A percentile compares a stretch with the other conserved stretches of the same genome.
These are phyloP conservation scores for Pseudogymnoascus sp. DNA, from an alignment of 2,329 filamentous ascomycete genomes.

Conservation along the genomic window DNA sequence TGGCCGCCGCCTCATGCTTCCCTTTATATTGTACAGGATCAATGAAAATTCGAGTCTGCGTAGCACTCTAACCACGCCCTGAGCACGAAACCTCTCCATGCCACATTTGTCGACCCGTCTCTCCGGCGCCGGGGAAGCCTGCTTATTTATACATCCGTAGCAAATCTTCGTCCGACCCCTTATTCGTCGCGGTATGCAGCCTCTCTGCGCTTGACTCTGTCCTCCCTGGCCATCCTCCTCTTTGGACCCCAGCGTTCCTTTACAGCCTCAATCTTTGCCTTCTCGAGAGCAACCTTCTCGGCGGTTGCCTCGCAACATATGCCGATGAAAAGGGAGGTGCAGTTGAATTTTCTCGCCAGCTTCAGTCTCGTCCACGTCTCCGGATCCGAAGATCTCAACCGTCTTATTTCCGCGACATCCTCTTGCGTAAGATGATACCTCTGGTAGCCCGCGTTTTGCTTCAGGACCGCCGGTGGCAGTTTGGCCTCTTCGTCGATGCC, in stretches of 20 bases:
- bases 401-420: slow-evolving; percentile 54
- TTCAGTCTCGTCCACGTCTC: slow-evolving; percentile 45
- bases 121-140: not conserved
- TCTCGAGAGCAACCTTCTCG: slow-evolving; percentile 41
- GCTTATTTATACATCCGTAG: slow-evolving; percentile 9
- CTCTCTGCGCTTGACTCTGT: slow-evolving; percentile 44
- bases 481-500: slow-evolving; percentile 15
- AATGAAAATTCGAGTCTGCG: slow-evolving; percentile 4
- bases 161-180: not conserved
- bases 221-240: slow-evolving; percentile 46
- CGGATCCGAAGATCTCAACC: slow-evolving; percentile 46
- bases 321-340: slow-evolving; percentile 49
- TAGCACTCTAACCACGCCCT: slow-evolving; percentile 1
- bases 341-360: slow-evolving; percentile 49
- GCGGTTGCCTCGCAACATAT: slow-evolving; percentile 46
- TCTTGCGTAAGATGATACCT: slow-evolving; percentile 44
- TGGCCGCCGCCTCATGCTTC: slow-evolving; percentile 5
- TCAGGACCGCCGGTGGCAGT: slow-evolving; percentile 21
- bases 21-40: slow-evolving; percentile 10
- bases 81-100: not conserved
- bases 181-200: slow-evolving; percentile 12
- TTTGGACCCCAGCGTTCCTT: slow-evolving; percentile 52
- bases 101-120: not conserved
- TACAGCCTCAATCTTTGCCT: slow-evolving; percentile 39
- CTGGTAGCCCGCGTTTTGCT: slow-evolving; percentile 18